Base-by-base conservation (phyloP, 805 yeast genomes). In the Ogataea populi-albae region DNA sequence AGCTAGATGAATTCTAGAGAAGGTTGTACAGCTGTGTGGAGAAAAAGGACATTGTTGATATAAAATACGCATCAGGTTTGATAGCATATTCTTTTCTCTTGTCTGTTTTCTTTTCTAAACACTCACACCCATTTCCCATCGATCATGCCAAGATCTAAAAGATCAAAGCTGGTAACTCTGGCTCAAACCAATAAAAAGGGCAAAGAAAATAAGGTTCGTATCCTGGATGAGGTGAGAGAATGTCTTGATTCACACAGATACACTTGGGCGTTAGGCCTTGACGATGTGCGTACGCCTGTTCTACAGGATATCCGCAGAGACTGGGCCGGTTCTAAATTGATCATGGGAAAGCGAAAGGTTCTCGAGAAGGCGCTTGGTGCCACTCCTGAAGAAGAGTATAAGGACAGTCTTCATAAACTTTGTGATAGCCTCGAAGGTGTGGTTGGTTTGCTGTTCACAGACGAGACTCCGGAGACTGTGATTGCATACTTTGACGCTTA, bases 181-280 rank as follows among this genome's bases (percentile, higher is more conserved):
- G 93, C 99, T 24, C 91, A 91, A 59, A 91, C 98, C 45, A 97
- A 88, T 50, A 93, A 88, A 65, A 93, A 93, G 60, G 96, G 96
- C 33, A 80, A 81, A 49, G 97, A 86, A 52, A 88, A 87, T 66
- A 93, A 93, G 62, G 91, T 79, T 50, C 73, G 91, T 54, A 79
- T 91, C 49, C 93, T 88, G 50, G 96, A 89, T 55, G 96, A 88
- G 45, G 81, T 93, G 34, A 80, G 96, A 66, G 74, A 74, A 41
- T 79, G 84, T 14, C 73, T 93, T 41, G 97, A 93, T 49, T 68
- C 76, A 27, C 83, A 67, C 65, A 77, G 76, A 56, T 86, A 77
- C 65, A 79, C 76, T 30, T 91, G 96, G 94, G 83, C 88, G 18
- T 75, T 93, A 49, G 76, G 79, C 44, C 75, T 93, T 42, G 91